phyloP scores from a whole-genome alignment of 345 rosid species.

The Populus nigra region DNA sequence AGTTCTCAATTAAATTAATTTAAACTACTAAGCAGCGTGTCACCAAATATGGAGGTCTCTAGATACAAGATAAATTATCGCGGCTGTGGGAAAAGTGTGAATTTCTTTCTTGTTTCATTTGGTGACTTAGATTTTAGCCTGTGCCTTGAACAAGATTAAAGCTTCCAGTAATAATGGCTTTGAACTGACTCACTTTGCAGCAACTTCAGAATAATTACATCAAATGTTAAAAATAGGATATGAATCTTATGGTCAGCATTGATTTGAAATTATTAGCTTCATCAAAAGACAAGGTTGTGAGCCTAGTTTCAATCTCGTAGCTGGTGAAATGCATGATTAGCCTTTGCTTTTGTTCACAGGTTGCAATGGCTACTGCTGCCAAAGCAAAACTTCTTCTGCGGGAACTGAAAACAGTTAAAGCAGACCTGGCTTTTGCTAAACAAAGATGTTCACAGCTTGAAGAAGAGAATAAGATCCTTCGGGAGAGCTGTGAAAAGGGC shows the following conservation, averaged over 20 bases:
- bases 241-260: not conserved
- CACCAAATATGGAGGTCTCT: not conserved
- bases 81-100: not conserved
- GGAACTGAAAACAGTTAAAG: constrained; percentile 86
- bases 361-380: constrained; percentile 97
- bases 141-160: not conserved
- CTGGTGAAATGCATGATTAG: constrained; percentile 37
- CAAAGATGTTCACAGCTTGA: constrained; percentile 84
- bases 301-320: constrained; percentile 10
- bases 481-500: constrained; percentile 84
- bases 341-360: constrained; percentile 45
- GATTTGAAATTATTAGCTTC: not conserved
- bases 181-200: not conserved
- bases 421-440: constrained; percentile 86
- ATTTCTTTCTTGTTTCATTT: not conserved
- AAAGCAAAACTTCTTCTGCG: constrained; percentile 96
- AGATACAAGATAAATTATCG: not conserved
- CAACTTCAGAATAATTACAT: not conserved
- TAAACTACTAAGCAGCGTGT: not conserved
- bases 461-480: constrained; percentile 79
- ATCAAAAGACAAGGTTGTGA: not conserved
- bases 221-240: not conserved
- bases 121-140: not conserved
- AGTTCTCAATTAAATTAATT: not conserved
- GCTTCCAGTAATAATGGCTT: not conserved